These are phyloP conservation scores for Leccinum pellstonianum DNA, from an alignment of 768 basidiomycete genomes.

Conservation along the genomic window DNA sequence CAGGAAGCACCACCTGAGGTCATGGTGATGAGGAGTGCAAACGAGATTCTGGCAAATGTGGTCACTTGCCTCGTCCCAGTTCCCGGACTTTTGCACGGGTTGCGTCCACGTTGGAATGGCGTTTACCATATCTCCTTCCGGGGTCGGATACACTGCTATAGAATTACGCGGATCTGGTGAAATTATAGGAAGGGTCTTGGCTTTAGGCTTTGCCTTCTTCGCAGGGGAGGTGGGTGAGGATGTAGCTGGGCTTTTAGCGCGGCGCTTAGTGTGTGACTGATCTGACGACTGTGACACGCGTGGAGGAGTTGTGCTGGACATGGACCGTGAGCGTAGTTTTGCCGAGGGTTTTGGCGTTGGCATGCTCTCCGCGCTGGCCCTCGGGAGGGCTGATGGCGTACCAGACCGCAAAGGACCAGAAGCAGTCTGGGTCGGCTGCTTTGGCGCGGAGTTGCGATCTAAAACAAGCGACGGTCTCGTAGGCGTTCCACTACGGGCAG, in stretches of 20 bases:
- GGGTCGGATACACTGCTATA: constrained; percentile 67
- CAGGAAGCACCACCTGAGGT: constrained; percentile 74
- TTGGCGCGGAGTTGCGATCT: constrained; percentile 39
- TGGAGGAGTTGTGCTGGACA: constrained; percentile 31
- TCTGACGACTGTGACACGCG: constrained; percentile 25
- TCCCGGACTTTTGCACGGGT: constrained; percentile 62
- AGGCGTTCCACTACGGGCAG: constrained; percentile 44
- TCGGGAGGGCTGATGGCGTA: constrained; percentile 40
- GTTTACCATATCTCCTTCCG: constrained; percentile 55
- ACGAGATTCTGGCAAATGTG: neutral
- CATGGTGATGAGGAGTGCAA: constrained; percentile 6
- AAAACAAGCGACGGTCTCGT: constrained; percentile 37
- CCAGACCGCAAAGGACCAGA: constrained; percentile 47
- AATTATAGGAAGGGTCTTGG: constrained; percentile 33
- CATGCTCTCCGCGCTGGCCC: constrained; percentile 41
- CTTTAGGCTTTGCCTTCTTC: constrained; percentile 40
- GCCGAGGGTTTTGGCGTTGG: constrained; percentile 36
- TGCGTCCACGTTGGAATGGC: constrained; percentile 86
- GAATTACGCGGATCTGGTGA: constrained; percentile 49
- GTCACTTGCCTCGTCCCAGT: constrained; percentile 78
- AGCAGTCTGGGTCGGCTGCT: constrained; percentile 41
- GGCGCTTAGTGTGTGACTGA: constrained; percentile 42
- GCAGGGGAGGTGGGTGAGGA: constrained; percentile 38
- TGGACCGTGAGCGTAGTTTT: constrained; percentile 15
- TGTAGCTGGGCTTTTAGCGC: constrained; percentile 48